Evolutionary conservation across 1,284 basidiomycete genomes (phyloP), one percentile per base, ranked within the genome.

Genomic region (Ceratobasidium sp.): DNA sequence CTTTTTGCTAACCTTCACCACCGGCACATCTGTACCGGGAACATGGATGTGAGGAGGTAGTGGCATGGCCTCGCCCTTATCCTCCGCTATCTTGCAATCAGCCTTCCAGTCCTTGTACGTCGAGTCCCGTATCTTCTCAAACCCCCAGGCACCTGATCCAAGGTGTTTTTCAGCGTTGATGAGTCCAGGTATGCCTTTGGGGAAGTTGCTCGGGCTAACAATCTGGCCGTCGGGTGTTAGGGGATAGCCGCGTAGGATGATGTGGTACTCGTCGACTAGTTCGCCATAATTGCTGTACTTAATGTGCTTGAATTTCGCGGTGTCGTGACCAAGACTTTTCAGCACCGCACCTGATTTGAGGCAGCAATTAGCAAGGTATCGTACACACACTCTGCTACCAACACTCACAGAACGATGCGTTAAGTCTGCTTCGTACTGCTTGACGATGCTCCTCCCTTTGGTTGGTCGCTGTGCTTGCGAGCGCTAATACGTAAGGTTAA

Each of bases 31-130:
- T 10, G 56, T 57, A 57, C 56, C 56, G 28, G 56, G 56, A 23
- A 57, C 56, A 23, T 57, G n/a, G 28, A 57, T 57, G n/a, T 57
- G 56, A 57, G 56, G 56, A 20, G 56, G 56, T 57, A 57, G 56
- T 57, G 56, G 56, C n/a, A 12, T n/a, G 56, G 56, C 12, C 56
- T 57, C 56, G 56, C 28, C 28, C n/a, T 57, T 57, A 12, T 12
- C n/a, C 10, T 23, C 15, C n/a, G 56, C 56, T 23, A 12, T n/a
- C 12, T 57, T 23, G 28, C 56, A 57, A 10, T 57, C 56, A 12
- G 56, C 28, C 56, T 12, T 57, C 56, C 56, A 57, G 10, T 23
- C 56, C 10, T 57, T 33, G 56, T 57, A 57, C 10, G 56, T 23
- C 10, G 56, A 15, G n/a, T 57, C 56, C 10, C n/a, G 56, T 10